Percentiles rank a stretch among this genome's conserved stretches.
Evolutionary conservation across 139 green algal species (phyloP).

Genomic region (Desmodesmus armatus): DNA sequence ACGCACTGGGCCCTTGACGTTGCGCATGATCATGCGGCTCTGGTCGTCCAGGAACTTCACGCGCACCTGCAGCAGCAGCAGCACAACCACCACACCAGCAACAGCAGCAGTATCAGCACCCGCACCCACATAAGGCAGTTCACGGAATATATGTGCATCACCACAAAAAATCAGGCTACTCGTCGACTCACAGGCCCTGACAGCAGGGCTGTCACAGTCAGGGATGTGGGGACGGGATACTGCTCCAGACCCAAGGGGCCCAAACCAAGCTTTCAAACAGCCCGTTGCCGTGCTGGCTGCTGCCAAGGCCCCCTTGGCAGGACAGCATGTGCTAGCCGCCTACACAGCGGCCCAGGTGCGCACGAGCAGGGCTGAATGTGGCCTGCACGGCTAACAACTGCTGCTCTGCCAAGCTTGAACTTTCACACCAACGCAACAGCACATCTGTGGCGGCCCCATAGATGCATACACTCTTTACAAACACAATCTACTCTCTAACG

Average conservation of each 20-base stretch:
- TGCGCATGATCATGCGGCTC: constrained; percentile 99
- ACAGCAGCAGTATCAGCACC: background rate
- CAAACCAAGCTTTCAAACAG: background rate
- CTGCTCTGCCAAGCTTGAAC: background rate
- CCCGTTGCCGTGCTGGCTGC: background rate
- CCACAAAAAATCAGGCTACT: too few species aligned
- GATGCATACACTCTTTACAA: too few species aligned
- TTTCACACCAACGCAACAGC: background rate
- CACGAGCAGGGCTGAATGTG: background rate
- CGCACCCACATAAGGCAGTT: too few species aligned
- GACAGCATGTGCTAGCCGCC: background rate
- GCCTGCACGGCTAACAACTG: background rate
- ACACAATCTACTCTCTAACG: too few species aligned
- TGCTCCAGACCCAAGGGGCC: too few species aligned
- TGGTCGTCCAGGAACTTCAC: constrained; percentile 99
- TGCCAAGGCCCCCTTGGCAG: background rate
- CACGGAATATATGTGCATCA: too few species aligned
- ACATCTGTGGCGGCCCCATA: too few species aligned
- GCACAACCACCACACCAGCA: background rate
- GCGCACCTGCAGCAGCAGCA: constrained; percentile 98
- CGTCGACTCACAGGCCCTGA: too few species aligned
- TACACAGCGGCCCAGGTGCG: background rate
- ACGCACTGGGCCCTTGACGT: constrained; percentile 99
- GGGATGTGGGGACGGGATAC: too few species aligned
- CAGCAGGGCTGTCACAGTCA: too few species aligned